A percentile compares a stretch with the other conserved stretches of the same genome.
Evolutionary conservation across 805 yeast species (phyloP).

Genomic region (Ogataea pini): DNA sequence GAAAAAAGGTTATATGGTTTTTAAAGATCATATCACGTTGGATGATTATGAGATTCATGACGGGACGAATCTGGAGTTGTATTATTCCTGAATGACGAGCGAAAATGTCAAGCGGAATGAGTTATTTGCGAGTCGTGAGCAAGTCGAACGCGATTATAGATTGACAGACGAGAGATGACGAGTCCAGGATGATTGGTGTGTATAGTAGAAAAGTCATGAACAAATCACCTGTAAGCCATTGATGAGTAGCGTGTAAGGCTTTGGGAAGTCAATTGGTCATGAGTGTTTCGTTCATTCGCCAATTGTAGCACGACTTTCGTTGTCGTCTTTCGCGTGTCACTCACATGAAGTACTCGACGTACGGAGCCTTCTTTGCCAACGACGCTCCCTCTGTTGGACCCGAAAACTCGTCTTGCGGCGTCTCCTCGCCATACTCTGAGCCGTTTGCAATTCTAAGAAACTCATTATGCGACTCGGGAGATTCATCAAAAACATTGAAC

Average conservation of each 20-base stretch:
- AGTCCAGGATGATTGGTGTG: no score
- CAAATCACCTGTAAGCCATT: no score
- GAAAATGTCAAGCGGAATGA: neutral
- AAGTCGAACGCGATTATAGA: no score
- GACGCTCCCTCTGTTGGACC: slow-evolving; percentile 21
- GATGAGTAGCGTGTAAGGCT: no score
- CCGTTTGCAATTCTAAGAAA: slow-evolving; percentile 42
- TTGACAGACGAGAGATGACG: no score
- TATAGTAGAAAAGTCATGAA: no score
- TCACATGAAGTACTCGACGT: slow-evolving; percentile 44
- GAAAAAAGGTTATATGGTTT: slow-evolving; percentile 81
- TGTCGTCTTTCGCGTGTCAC: no score
- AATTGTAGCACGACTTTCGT: neutral
- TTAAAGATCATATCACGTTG: slow-evolving; percentile 85
- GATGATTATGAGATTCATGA: slow-evolving; percentile 96
- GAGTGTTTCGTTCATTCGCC: no score
- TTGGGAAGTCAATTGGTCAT: no score
- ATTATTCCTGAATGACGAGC: slow-evolving; percentile 49
- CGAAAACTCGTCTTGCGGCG: slow-evolving; percentile 16
- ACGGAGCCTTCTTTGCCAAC: slow-evolving; percentile 38
- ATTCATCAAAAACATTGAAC: slow-evolving; percentile 95
- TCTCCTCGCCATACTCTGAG: slow-evolving; percentile 19
- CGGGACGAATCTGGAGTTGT: slow-evolving; percentile 84
- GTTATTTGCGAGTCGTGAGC: no score
- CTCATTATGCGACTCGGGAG: slow-evolving; percentile 84